Base-by-base conservation (phyloP, 805 yeast genomes). In the Saturnispora mendoncae region DNA sequence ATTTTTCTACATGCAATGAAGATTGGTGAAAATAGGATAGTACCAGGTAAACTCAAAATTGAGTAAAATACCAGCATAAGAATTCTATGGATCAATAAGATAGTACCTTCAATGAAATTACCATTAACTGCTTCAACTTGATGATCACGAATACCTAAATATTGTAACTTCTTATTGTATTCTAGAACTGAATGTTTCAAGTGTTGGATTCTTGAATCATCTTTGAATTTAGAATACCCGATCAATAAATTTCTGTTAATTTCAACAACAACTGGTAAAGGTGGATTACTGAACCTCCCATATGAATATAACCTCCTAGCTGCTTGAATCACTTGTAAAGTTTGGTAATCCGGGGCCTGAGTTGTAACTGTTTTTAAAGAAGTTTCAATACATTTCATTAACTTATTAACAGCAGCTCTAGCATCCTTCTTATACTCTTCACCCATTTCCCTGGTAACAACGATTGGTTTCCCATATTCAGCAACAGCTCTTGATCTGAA, bases 401-500 rank as follows among this genome's bases (percentile, higher is more conserved):
- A 60, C 34, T 74, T 74, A 41, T 74, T 74, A 4, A 87, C 87
- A 0, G 92, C 79, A 39, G 73, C 79, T 48, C 85, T 71, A 46
- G 78, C 74, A 33, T 80, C 75, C 19, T 74, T 76, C 34, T 70
- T 62, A 56, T 92, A 88, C 51, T 70, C 71, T 14, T 66, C 70
- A 4, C 84, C 86, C 44, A 82, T 67, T 35, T 73, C 73, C 17
- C 65, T 63, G 2, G 75, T 61, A 23, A 92, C 76, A 27, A 71
- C 76, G 39, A 88, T 73, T 4, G 96, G 95, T 35, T 76, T 71
- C 10, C 98, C 97, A 62, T 87, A 90, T 59, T 90, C 98, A 39
- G 90, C 70, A 15, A 90, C 97, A 2, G 96, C 97, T 53, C 98
- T 73, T 3, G 95, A 85, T 58, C 98, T 73, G 64, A 92, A 90